A percentile compares a stretch with the other conserved stretches of the same genome.
These are phyloP conservation scores for Schizophyllum amplum DNA, from an alignment of 1,284 basidiomycete species.

Conservation along the genomic window DNA sequence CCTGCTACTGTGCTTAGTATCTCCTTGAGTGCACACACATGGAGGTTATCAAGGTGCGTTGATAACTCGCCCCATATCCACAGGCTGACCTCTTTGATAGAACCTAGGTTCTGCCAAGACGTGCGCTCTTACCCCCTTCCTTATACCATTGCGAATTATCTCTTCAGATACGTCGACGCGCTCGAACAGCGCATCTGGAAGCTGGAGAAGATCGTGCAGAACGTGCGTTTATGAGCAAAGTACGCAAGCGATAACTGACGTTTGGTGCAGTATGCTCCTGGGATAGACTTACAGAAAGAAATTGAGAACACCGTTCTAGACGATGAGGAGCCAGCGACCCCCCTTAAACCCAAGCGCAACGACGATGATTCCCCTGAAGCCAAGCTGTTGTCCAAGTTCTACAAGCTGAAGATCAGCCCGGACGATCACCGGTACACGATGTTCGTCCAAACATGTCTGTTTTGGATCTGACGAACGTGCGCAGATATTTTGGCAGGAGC, in stretches of 20 bases:
- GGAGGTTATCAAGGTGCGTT: background rate
- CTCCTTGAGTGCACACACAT: background rate
- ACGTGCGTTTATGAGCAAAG: background rate
- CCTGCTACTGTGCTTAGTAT: background rate
- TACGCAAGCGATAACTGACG: background rate
- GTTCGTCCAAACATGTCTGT: background rate
- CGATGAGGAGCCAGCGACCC: background rate
- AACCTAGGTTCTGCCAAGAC: constrained; percentile 6
- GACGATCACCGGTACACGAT: background rate
- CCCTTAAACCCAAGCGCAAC: background rate
- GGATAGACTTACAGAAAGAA: background rate
- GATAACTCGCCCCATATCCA: background rate
- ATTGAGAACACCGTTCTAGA: background rate
- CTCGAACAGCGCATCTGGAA: constrained; percentile 9
- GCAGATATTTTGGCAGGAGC: background rate
- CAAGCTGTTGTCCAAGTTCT: background rate
- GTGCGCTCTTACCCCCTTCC: background rate
- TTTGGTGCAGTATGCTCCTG: background rate
- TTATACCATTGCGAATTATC: background rate
- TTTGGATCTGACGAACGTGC: background rate
- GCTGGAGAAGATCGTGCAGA: constrained; percentile 5
- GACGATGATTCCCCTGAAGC: background rate
- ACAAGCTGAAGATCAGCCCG: background rate
- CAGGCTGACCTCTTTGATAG: background rate
- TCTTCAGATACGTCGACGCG: constrained; percentile 9